Conservation (phyloP, 1,284 basidiomycete species). For the Chalciporus piperatoides region DNA sequence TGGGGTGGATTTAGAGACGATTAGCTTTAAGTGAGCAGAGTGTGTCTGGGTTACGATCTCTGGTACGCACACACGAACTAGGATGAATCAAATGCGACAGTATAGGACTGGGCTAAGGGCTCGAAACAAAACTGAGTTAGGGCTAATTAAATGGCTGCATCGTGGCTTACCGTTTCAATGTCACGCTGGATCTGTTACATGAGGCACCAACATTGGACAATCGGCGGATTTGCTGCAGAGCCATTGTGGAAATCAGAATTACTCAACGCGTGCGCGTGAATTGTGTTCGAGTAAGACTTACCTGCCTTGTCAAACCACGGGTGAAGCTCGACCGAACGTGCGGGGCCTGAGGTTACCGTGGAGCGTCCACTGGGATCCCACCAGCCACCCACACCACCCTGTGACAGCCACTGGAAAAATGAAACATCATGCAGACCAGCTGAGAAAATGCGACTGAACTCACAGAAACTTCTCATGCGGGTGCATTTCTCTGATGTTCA, state of each 20-base stretch:
- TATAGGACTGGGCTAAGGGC: not conserved
- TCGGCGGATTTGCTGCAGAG: no score
- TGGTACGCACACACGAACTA: not conserved
- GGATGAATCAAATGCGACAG: not conserved
- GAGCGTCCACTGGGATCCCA: no score
- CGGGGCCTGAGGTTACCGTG: not conserved
- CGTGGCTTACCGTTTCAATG: not conserved
- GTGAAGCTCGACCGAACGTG: not conserved
- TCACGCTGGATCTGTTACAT: not conserved
- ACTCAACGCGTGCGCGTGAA: no score
- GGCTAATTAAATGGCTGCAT: not conserved
- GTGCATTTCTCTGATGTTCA: not conserved
- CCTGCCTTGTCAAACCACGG: no score
- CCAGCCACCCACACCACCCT: no score
- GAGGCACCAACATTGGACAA: no score
- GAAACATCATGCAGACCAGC: not conserved
- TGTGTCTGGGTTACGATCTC: not conserved
- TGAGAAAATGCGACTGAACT: not conserved
- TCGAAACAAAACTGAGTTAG: not conserved
- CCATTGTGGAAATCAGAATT: no score
- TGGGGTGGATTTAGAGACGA: not conserved
- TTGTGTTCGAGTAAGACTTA: no score
- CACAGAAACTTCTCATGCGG: not conserved
- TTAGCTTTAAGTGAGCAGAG: not conserved
- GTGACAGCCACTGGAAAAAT: not conserved